phyloP scores from a whole-genome alignment of 345 rosid genomes.

The Rhodomyrtus tomentosa region DNA sequence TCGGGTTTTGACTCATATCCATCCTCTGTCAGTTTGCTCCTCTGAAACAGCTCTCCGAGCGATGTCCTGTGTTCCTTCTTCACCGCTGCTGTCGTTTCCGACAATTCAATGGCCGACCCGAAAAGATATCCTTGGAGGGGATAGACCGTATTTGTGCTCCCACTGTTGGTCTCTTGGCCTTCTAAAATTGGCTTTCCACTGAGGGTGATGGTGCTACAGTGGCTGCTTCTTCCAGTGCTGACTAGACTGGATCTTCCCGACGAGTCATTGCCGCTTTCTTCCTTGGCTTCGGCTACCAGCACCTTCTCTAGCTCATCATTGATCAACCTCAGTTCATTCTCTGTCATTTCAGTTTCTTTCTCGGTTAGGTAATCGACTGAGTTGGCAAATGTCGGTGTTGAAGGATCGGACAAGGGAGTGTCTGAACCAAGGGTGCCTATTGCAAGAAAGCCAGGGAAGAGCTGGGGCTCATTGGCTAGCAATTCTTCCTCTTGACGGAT shows the following conservation, averaged over 20 bases:
- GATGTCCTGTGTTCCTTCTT: conserved; percentile 66
- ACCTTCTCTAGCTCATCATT: conserved; percentile 70
- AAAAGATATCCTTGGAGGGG: conserved; percentile 74
- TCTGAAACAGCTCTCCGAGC: conserved; percentile 73
- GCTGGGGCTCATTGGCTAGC: conserved; percentile 36
- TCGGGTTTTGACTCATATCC: conserved; percentile 24
- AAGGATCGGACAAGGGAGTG: conserved; percentile 24
- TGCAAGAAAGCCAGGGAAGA: conserved; percentile 76
- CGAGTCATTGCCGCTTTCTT: conserved; percentile 38
- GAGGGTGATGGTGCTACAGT: conserved; percentile 63
- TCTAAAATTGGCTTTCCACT: conserved; percentile 47
- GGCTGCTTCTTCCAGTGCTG: conserved; percentile 70
- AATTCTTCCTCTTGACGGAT: conserved; percentile 37
- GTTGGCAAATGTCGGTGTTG: conserved; percentile 61
- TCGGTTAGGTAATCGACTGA: conserved; percentile 54
- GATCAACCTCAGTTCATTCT: conserved; percentile 57
- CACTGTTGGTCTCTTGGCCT: conserved; percentile 32
- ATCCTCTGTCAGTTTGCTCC: conserved; percentile 44
- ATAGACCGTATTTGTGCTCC: conserved; percentile 32
- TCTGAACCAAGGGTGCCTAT: conserved; percentile 73
- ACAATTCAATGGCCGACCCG: conserved; percentile 55
- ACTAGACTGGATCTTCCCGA: conserved; percentile 64
- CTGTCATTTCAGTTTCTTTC: conserved; percentile 59
- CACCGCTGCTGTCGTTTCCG: conserved; percentile 44
- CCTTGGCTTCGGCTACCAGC: conserved; percentile 52